phyloP scores from a whole-genome alignment of 192 early-diverging fungal genomes.

The Backusella tarrabulga region DNA sequence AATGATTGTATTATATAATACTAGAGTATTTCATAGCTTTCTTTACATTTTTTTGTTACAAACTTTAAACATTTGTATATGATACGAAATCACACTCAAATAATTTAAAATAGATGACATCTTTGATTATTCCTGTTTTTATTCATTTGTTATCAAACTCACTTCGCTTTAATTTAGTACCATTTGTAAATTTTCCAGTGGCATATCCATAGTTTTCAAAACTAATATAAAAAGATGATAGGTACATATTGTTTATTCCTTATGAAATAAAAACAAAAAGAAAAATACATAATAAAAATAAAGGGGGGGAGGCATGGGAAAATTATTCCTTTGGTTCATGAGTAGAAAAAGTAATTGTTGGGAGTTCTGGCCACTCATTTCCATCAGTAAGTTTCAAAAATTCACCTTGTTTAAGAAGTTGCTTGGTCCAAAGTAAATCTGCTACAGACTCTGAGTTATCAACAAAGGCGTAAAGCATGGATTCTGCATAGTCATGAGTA shows the following conservation, averaged over 20 bases:
- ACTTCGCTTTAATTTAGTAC: too few relatives aligned
- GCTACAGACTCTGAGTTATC: slow-evolving; percentile 9
- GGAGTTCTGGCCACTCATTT: background rate
- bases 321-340: slow-evolving; percentile 16
- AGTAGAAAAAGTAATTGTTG: background rate
- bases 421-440: slow-evolving; percentile 15
- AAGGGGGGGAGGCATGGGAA: background rate
- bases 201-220: background rate
- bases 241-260: background rate
- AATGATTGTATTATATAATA: background rate
- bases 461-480: slow-evolving; percentile 13
- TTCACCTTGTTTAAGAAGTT: slow-evolving; percentile 13
- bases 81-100: too few relatives aligned
- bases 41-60: background rate
- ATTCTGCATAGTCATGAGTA: slow-evolving; percentile 14
- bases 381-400: slow-evolving; percentile 15
- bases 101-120: too few relatives aligned
- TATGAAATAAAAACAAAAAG: background rate
- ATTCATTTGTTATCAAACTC: too few relatives aligned
- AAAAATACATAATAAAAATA: background rate
- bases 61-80: too few relatives aligned
- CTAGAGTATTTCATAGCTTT: background rate
- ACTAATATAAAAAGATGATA: background rate
- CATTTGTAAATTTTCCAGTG: background rate
- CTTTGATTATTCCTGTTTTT: too few relatives aligned